Evolutionary conservation across 768 basidiomycete species (phyloP), one percentile per base, ranked within the genome.

Genomic region (Xerocomellus chrysenteron): DNA sequence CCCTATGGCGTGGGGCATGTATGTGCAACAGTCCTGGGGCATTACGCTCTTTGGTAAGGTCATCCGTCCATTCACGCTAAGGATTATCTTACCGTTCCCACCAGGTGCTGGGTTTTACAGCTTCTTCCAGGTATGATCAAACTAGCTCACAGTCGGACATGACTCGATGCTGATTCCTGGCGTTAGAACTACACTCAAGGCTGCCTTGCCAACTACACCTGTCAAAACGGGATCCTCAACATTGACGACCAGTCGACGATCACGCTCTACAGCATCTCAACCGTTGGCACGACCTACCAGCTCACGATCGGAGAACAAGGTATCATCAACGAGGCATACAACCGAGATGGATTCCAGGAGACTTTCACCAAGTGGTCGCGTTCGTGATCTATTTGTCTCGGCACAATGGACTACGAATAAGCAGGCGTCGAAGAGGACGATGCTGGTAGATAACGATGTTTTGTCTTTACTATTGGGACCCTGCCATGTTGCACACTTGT

Each of bases 101-200:
- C 24, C 50, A 78, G 78, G 80, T 36, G 79, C 75, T 5, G 81
- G 81, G 1, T 68, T 80, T 46, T 83, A 83, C 69, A 79, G 74
- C 64, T 83, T 83, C 71, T 83, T 77, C 78, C 70, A 72, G 64
- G 79, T 76, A 63, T 50, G 64, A 52, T 10, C 19, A 7, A 26
- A 17, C 24, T 11, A 5, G 13, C 7, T 32, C 32, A 2, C 17
- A 17, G 21, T 32, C 6, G 28, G 21, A 37, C 24, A 11, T 35
- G 42, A 54, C 26, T 19, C 9, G 44, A 57, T 50, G 12, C 48
- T 61, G 21, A 57, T 43, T 19, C 13, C n/a, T 16, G 47, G 10
- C 12, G 6, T 36, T 60, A 81, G 73, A 75, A 78, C 61, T 80
- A 76, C 60, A 67, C 58, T 7, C 73, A 76, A 50, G 52, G 63